These are phyloP conservation scores for Yarrowia sp. DNA, from an alignment of 805 yeast genomes.

Conservation along the genomic window DNA sequence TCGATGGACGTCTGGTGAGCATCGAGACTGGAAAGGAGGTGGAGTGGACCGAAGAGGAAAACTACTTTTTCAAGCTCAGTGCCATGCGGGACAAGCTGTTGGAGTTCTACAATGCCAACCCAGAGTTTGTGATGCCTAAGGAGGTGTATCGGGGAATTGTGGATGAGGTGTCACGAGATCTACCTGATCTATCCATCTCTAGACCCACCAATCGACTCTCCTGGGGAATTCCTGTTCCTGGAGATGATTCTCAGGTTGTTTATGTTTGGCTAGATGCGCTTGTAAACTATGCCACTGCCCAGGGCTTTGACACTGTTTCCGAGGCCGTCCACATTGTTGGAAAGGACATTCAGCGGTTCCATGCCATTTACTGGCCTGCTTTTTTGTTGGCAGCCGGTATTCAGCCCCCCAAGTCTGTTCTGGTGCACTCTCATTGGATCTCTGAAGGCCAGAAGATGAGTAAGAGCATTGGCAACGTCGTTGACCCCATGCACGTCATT, in stretches of 20 bases:
- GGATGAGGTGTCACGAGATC: constrained; percentile 48
- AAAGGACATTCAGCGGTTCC: constrained; percentile 85
- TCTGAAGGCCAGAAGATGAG: constrained; percentile 90
- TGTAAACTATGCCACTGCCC: constrained; percentile 73
- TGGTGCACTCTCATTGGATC: constrained; percentile 95
- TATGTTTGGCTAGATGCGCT: constrained; percentile 98
- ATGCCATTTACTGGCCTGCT: constrained; percentile 92
- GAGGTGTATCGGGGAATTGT: constrained; percentile 53
- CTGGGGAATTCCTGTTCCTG: constrained; percentile 93
- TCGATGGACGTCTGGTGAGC: constrained; percentile 38
- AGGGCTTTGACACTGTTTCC: constrained; percentile 51
- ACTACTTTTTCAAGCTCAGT: constrained; percentile 79
- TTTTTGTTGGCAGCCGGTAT: constrained; percentile 79
- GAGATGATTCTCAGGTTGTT: constrained; percentile 69
- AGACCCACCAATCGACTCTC: constrained; percentile 70
- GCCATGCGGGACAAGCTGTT: constrained; percentile 56
- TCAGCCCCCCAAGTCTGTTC: constrained; percentile 64
- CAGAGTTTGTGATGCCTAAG: constrained; percentile 63
- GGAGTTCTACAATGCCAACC: constrained; percentile 46
- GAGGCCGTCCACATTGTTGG: constrained; percentile 78
- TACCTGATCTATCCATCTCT: constrained; percentile 79
- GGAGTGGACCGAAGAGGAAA: constrained; percentile 68
- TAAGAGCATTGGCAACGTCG: constrained; percentile 87
- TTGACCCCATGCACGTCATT: constrained; percentile 74
- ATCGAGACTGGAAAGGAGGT: constrained; percentile 78